Evolutionary conservation across 2,329 filamentous ascomycete genomes (phyloP).

Genomic region (Xylariomycetidae sp.): DNA sequence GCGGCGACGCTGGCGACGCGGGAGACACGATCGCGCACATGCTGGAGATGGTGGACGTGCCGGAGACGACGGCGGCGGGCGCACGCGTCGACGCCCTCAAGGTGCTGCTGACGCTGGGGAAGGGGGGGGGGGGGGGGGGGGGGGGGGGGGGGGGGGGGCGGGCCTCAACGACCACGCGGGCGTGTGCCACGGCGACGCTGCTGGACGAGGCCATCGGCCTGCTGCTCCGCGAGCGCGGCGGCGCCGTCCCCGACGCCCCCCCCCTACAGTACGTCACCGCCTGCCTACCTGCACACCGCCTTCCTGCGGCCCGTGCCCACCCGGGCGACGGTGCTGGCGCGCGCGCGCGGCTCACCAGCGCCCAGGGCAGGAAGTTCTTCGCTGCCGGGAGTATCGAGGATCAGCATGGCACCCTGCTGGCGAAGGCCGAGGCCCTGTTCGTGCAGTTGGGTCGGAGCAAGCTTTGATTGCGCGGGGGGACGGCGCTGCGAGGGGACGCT

Average conservation of each 20-base stretch:
- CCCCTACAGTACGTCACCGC: constrained; percentile 30
- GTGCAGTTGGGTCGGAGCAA: constrained; percentile 10
- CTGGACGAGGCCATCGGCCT: constrained; percentile 53
- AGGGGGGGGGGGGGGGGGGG: too few relatives aligned
- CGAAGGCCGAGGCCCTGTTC: constrained; percentile 47
- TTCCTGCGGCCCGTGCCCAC: constrained; percentile 49
- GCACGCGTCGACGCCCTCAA: constrained; percentile 26
- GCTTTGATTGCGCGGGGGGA: constrained; percentile 5
- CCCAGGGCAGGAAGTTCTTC: constrained; percentile 49
- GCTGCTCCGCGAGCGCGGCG: constrained; percentile 36
- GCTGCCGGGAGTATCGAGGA: constrained; percentile 43
- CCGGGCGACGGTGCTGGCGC: constrained; percentile 41
- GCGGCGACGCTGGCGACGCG: constrained; percentile 46
- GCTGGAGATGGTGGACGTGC: constrained; percentile 35
- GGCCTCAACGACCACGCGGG: constrained; percentile 48
- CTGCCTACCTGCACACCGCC: constrained; percentile 48
- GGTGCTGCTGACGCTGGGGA: constrained; percentile 34
- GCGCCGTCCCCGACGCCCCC: constrained; percentile 7
- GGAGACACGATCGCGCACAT: constrained; percentile 40
- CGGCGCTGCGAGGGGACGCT: too few relatives aligned
- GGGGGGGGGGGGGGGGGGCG: constrained; percentile 41
- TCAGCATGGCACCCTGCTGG: constrained; percentile 39
- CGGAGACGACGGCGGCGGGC: constrained; percentile 15
- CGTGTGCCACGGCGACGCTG: constrained; percentile 51
- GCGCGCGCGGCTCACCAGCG: constrained; percentile 35